These are phyloP conservation scores for Drechslera avenae DNA, from an alignment of 2,329 filamentous ascomycete genomes.

Conservation along the genomic window DNA sequence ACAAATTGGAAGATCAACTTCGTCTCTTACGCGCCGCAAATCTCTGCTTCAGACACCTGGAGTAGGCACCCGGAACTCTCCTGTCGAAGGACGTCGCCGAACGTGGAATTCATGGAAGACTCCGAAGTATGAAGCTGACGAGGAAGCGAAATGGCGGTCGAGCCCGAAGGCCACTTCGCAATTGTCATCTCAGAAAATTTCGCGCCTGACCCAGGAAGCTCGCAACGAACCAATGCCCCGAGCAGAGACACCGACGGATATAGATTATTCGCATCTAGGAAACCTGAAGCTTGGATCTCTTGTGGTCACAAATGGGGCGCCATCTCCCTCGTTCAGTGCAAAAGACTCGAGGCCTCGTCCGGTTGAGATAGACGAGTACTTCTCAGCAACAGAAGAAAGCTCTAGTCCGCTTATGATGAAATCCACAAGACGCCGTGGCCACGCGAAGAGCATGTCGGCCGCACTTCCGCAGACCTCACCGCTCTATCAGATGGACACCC, in stretches of 20 bases:
- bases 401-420: slow-evolving; percentile 32
- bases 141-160: slow-evolving; percentile 41
- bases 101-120: slow-evolving; percentile 43
- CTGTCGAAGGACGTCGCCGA: slow-evolving; percentile 41
- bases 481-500: slow-evolving; percentile 12
- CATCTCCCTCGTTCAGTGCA: slow-evolving; percentile 52
- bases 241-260: slow-evolving; percentile 50
- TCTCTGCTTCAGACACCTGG: slow-evolving; percentile 50
- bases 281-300: slow-evolving; percentile 51
- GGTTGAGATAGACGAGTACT: slow-evolving; percentile 36
- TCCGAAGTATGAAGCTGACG: slow-evolving; percentile 29
- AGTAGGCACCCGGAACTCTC: slow-evolving; percentile 42
- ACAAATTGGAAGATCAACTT: slow-evolving; percentile 29
- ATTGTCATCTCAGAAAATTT: slow-evolving; percentile 24
- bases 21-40: slow-evolving; percentile 44
- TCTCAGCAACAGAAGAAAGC: slow-evolving; percentile 25
- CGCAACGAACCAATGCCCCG: slow-evolving; percentile 28
- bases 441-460: slow-evolving; percentile 39
- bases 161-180: slow-evolving; percentile 24
- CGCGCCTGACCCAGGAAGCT: slow-evolving; percentile 31
- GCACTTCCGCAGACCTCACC: slow-evolving; percentile 21
- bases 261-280: slow-evolving; percentile 51
- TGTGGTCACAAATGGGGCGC: slow-evolving; percentile 54
- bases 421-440: slow-evolving; percentile 22
- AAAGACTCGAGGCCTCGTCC: slow-evolving; percentile 15